Conservation (phyloP, 2,329 filamentous ascomycete genomes). For the Xylariaceae sp. region DNA sequence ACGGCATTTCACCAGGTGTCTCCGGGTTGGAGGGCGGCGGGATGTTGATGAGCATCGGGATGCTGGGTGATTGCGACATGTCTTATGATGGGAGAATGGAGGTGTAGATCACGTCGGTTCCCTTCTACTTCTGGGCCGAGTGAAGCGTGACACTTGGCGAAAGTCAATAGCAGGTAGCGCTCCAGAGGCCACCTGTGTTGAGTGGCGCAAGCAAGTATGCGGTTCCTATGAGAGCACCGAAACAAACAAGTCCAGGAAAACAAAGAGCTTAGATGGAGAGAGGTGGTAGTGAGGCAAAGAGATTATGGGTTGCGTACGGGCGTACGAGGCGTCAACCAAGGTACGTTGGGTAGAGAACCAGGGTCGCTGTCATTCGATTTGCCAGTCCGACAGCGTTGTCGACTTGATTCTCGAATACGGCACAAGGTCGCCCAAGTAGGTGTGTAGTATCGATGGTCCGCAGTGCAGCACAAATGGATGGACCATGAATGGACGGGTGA, state of each 20-base stretch:
- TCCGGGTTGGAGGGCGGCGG: conserved; percentile 77
- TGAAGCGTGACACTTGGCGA: conserved; percentile 1
- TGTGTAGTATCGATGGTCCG: conserved; percentile 3
- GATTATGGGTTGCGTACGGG: not conserved
- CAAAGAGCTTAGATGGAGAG: not conserved
- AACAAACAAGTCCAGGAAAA: not conserved
- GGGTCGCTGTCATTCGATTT: not conserved
- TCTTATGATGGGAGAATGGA: conserved; percentile 15
- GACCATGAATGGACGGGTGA: not conserved
- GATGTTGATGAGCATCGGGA: conserved; percentile 74
- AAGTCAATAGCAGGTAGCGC: not conserved
- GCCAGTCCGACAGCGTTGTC: not conserved
- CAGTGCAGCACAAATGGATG: not conserved
- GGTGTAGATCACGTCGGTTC: not conserved
- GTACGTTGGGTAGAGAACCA: not conserved
- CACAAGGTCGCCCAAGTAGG: not conserved
- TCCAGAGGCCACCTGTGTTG: not conserved
- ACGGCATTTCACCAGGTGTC: conserved; percentile 89
- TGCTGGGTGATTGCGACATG: conserved; percentile 36
- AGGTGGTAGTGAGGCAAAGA: conserved; percentile 3
- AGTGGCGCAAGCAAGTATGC: not conserved
- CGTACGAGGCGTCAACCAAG: not conserved
- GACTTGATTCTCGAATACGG: conserved; percentile 3
- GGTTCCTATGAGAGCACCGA: not conserved
- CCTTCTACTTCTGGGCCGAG: not conserved